Evolutionary conservation across 2,329 filamentous ascomycete species (phyloP).

Genomic region (Penicillium sp.): DNA sequence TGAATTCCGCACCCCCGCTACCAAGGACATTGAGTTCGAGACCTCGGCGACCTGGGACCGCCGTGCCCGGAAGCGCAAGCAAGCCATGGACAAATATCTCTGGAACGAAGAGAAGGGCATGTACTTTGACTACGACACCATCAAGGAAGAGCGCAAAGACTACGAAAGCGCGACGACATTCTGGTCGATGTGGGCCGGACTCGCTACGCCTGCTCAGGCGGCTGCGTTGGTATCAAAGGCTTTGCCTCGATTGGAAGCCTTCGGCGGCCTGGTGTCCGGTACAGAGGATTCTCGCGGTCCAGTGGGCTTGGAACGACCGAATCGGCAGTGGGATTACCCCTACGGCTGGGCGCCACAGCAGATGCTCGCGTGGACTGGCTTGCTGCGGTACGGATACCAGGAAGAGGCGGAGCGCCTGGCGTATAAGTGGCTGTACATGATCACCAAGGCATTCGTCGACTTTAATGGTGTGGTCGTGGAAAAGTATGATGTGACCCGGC

Average conservation of each 20-base stretch:
- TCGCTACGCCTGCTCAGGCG: conserved; percentile 82
- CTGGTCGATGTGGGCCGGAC: conserved; percentile 95
- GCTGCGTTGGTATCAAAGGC: conserved; percentile 72
- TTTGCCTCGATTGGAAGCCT: conserved; percentile 80
- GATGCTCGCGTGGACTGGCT: conserved; percentile 92
- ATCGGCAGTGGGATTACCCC: conserved; percentile 97
- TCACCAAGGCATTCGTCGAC: conserved; percentile 96
- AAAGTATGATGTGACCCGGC: conserved; percentile 94
- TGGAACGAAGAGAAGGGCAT: conserved; percentile 91
- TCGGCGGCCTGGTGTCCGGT: conserved; percentile 81
- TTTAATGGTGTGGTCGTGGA: conserved; percentile 98
- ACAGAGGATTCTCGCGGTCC: conserved; percentile 82
- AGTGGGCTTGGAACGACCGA: conserved; percentile 75
- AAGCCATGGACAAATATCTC: conserved; percentile 83
- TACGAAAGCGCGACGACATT: conserved; percentile 94
- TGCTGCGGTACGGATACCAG: conserved; percentile 85
- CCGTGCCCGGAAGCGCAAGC: conserved; percentile 75
- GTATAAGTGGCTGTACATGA: conserved; percentile 98
- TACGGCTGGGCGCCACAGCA: conserved; percentile 99
- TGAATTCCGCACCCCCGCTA: conserved; percentile 69
- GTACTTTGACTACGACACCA: conserved; percentile 97
- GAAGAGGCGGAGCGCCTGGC: conserved; percentile 84
- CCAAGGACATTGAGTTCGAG: conserved; percentile 66
- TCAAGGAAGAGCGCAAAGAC: conserved; percentile 68
- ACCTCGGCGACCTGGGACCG: conserved; percentile 87